phyloP scores from a whole-genome alignment of 352 stramenopile genomes.

The Sclerospora graminicola region DNA sequence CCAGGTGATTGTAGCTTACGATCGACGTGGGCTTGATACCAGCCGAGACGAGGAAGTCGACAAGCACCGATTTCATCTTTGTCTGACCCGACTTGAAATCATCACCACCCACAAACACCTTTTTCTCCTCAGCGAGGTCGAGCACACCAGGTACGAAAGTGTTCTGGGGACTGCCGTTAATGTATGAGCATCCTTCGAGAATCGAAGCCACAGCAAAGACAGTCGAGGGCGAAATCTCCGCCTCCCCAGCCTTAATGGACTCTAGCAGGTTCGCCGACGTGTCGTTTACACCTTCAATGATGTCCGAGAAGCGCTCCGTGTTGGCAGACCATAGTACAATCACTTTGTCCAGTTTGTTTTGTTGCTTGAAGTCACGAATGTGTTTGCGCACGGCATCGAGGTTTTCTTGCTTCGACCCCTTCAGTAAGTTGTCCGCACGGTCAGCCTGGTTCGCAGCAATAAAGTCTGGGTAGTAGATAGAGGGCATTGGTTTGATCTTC shows the following conservation, averaged over 20 bases:
- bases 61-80: slow-evolving; percentile 99
- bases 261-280: slow-evolving; percentile 94
- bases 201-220: slow-evolving; percentile 98
- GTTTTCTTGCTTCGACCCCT: slow-evolving; percentile 95
- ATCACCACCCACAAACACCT: slow-evolving; percentile 96
- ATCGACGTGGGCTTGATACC: slow-evolving; percentile 99
- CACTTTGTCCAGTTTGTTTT: slow-evolving; percentile 94
- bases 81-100: slow-evolving; percentile 99
- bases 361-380: slow-evolving; percentile 95
- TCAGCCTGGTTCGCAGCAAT: slow-evolving; percentile 99
- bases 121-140: slow-evolving; percentile 90
- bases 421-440: slow-evolving; percentile 96
- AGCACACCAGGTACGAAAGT: slow-evolving; percentile 98
- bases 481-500: slow-evolving; percentile 93
- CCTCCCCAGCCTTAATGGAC: slow-evolving; percentile 92
- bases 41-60: slow-evolving; percentile 98
- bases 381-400: slow-evolving; percentile 88
- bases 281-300: slow-evolving; percentile 98
- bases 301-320: slow-evolving; percentile 97
- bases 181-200: slow-evolving; percentile 97
- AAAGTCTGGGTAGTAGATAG: slow-evolving; percentile 99
- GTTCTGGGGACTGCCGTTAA: slow-evolving; percentile 99
- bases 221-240: slow-evolving; percentile 94
- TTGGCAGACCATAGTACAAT: slow-evolving; percentile 99
- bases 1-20: slow-evolving; percentile 99